A percentile compares a stretch with the other conserved stretches of the same genome.
phyloP scores from a whole-genome alignment of 2,329 filamentous ascomycete species.

The Trichoderma citrinoviride region DNA sequence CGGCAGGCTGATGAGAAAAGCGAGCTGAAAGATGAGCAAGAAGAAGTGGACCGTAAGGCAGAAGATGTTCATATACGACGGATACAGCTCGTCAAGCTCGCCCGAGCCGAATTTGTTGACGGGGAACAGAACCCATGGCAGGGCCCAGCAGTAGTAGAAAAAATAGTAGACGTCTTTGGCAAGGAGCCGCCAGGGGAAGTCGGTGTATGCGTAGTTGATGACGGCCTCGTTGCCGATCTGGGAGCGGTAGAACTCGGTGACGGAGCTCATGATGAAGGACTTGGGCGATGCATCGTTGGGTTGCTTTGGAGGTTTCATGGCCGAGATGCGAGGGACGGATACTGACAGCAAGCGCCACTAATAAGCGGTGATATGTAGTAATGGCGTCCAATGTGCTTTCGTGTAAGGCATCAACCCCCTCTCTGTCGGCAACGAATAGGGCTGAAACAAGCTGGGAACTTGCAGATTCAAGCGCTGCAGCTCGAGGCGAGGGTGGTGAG shows the following conservation, averaged over 20 bases:
- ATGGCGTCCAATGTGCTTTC: background rate
- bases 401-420: background rate
- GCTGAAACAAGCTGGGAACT: conserved; percentile 9
- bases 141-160: conserved; percentile 52
- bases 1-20: conserved; percentile 59
- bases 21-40: conserved; percentile 57
- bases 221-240: conserved; percentile 57
- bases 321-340: background rate
- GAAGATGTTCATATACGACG: conserved; percentile 54
- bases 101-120: conserved; percentile 51
- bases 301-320: background rate
- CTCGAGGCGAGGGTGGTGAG: conserved; percentile 1
- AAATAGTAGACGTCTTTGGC: conserved; percentile 55
- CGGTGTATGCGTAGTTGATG: conserved; percentile 61
- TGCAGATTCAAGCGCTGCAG: background rate
- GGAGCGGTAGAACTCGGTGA: conserved; percentile 55
- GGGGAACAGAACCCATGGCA: conserved; percentile 63
- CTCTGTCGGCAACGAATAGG: background rate
- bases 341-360: background rate
- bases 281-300: background rate
- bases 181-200: conserved; percentile 51
- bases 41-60: conserved; percentile 57
- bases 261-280: conserved; percentile 30
- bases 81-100: conserved; percentile 62
- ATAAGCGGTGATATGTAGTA: background rate